Evolutionary conservation across 495 filamentous ascomycete species (phyloP).

Genomic region (Tuber melanosporum): DNA sequence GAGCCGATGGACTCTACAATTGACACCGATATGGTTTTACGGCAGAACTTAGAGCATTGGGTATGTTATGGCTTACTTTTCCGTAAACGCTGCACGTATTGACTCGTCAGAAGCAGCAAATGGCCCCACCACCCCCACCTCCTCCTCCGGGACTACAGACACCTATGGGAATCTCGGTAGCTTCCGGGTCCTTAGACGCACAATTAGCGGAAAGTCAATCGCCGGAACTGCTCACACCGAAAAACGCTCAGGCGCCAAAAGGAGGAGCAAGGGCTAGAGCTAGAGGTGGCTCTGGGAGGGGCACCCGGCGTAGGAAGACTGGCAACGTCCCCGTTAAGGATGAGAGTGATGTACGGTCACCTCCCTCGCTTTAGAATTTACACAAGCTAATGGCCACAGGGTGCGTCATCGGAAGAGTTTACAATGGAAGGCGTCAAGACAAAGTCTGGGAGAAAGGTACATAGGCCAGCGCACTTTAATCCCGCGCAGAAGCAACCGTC

Average conservation of each 20-base stretch:
- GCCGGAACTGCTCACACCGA: conserved; percentile 16
- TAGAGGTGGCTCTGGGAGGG: conserved; percentile 16
- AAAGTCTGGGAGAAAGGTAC: conserved; percentile 75
- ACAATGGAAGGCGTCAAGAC: conserved; percentile 51
- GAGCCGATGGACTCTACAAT: neutral
- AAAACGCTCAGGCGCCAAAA: conserved; percentile 20
- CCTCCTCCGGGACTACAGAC: conserved; percentile 7
- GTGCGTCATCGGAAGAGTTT: conserved; percentile 40
- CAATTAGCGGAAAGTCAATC: conserved; percentile 11
- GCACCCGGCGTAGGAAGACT: conserved; percentile 24
- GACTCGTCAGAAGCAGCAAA: conserved; percentile 12
- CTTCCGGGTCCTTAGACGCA: neutral
- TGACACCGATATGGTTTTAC: conserved; percentile 34
- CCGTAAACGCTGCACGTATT: conserved; percentile 15
- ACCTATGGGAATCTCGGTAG: conserved; percentile 6
- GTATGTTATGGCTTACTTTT: conserved; percentile 5
- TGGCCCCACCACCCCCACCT: conserved; percentile 11
- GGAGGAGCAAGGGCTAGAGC: conserved; percentile 7
- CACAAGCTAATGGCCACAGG: conserved; percentile 11
- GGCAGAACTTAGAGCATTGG: conserved; percentile 30
- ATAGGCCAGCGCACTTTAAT: conserved; percentile 65
- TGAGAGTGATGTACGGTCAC: conserved; percentile 29
- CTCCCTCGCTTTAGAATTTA: neutral
- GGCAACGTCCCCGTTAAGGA: conserved; percentile 34
- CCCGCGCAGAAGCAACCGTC: conserved; percentile 52